Percentiles rank a stretch among this genome's conserved stretches.
These are phyloP conservation scores for Crepidotus variabilis DNA, from an alignment of 768 basidiomycete species.

Conservation along the genomic window DNA sequence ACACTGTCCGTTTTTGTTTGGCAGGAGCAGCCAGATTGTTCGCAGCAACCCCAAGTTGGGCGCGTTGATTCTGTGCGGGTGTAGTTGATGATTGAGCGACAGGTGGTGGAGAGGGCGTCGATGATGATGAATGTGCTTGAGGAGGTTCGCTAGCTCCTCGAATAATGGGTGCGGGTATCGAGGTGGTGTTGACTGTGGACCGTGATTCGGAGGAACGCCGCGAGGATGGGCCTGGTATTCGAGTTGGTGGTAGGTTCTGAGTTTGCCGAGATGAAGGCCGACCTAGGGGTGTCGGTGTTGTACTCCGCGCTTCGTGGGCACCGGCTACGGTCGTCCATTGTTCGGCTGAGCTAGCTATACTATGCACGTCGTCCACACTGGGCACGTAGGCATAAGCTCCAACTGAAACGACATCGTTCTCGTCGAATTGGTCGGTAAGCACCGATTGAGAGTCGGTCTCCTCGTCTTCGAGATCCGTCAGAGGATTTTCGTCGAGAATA, in stretches of 20 bases:
- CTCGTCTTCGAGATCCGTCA: constrained; percentile 64
- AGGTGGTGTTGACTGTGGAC: constrained; percentile 38
- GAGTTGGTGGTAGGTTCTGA: constrained; percentile 27
- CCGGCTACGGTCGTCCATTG: constrained; percentile 18
- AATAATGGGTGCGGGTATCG: constrained; percentile 9
- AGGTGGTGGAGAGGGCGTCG: constrained; percentile 27
- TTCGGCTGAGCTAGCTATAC: constrained; percentile 11
- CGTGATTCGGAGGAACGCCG: constrained; percentile 46
- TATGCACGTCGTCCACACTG: constrained; percentile 20
- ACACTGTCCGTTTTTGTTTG: constrained; percentile 24
- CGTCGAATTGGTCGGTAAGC: constrained; percentile 10
- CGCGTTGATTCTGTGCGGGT: constrained; percentile 9
- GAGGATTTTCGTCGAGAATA: constrained; percentile 73
- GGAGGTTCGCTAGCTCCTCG: constrained; percentile 23
- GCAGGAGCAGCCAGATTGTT: constrained; percentile 5
- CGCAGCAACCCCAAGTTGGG: not conserved
- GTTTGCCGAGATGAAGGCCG: constrained; percentile 29
- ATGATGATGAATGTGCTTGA: constrained; percentile 33
- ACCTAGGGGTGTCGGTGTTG: constrained; percentile 37
- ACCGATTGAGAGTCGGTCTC: not conserved
- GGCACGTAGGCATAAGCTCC: constrained; percentile 23
- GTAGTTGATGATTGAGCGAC: constrained; percentile 14
- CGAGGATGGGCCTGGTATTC: constrained; percentile 38
- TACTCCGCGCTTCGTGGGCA: constrained; percentile 30
- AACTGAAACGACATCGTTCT: constrained; percentile 18